Evolutionary conservation across 805 yeast species (phyloP).

Genomic region (Sungouiella thailandica): DNA sequence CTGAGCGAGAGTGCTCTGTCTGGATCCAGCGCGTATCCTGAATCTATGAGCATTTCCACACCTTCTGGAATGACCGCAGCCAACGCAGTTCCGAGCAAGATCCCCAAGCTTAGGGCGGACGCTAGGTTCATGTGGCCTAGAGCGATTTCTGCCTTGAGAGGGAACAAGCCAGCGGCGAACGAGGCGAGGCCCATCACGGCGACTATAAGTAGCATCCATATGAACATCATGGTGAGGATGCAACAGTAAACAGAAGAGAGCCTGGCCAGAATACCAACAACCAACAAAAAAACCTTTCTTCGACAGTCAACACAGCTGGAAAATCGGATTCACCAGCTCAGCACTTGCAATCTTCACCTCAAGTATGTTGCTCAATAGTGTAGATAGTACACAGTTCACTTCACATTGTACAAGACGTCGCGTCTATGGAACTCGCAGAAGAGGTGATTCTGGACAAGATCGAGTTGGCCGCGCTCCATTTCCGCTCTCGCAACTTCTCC

Average conservation of each 20-base stretch:
- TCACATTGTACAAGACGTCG: too few species aligned
- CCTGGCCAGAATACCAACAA: too few species aligned
- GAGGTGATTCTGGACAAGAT: slow-evolving; percentile 25
- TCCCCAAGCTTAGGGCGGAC: slow-evolving; percentile 54
- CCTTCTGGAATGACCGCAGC: slow-evolving; percentile 66
- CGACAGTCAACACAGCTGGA: too few species aligned
- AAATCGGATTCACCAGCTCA: too few species aligned
- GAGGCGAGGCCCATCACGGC: slow-evolving; percentile 7
- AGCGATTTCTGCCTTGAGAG: slow-evolving; percentile 8
- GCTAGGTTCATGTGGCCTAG: slow-evolving; percentile 25
- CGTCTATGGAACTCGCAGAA: slow-evolving; percentile 19
- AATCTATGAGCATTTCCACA: slow-evolving; percentile 36
- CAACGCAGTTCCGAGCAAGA: slow-evolving; percentile 56
- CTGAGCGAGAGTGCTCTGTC: slow-evolving; percentile 3
- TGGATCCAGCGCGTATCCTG: slow-evolving; percentile 1
- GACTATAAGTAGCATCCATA: slow-evolving; percentile 1
- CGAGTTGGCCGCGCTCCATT: slow-evolving; percentile 25
- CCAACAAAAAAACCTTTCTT: too few species aligned
- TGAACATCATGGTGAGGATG: too few species aligned
- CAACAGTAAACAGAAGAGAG: too few species aligned
- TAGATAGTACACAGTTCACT: too few species aligned
- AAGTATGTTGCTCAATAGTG: too few species aligned
- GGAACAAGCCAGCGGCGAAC: slow-evolving; percentile 8
- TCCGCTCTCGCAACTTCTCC: slow-evolving; percentile 23
- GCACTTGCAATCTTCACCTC: too few species aligned